phyloP scores from a whole-genome alignment of 2,329 filamentous ascomycete genomes.

The Thermoascus crustaceus region DNA sequence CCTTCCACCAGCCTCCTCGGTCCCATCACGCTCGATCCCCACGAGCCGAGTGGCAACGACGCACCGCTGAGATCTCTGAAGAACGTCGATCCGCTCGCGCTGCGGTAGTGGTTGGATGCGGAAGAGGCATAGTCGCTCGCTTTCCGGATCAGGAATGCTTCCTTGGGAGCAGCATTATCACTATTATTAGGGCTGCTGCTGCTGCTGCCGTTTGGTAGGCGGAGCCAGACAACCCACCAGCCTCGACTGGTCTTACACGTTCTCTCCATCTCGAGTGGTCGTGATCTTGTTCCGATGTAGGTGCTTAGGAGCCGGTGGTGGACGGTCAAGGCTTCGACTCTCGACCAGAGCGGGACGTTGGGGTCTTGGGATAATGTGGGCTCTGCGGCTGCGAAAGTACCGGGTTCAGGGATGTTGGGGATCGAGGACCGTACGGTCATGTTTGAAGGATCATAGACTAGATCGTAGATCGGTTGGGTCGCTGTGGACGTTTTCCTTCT shows the following conservation, averaged over 20 bases:
- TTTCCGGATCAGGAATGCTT: slow-evolving; percentile 41
- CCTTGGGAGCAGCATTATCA: slow-evolving; percentile 16
- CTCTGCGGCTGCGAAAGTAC: slow-evolving; percentile 19
- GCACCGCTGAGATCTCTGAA: slow-evolving; percentile 34
- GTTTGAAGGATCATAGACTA: slow-evolving; percentile 52
- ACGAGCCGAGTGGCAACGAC: slow-evolving; percentile 16
- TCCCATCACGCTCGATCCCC: slow-evolving; percentile 12
- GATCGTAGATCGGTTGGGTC: slow-evolving; percentile 47
- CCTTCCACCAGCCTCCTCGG: slow-evolving; percentile 36
- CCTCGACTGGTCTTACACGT: slow-evolving; percentile 56
- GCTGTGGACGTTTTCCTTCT: slow-evolving; percentile 21
- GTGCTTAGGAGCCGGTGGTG: slow-evolving; percentile 53
- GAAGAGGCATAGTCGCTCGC: slow-evolving; percentile 33
- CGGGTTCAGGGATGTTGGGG: slow-evolving; percentile 54
- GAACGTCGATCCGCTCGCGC: slow-evolving; percentile 25
- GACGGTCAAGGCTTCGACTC: slow-evolving; percentile 54
- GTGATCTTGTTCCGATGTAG: slow-evolving; percentile 43
- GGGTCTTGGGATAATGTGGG: slow-evolving; percentile 4
- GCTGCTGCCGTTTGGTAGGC: slow-evolving; percentile 30
- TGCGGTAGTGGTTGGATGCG: slow-evolving; percentile 24
- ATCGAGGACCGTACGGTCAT: slow-evolving; percentile 54
- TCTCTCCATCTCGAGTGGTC: slow-evolving; percentile 46
- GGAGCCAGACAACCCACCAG: slow-evolving; percentile 62
- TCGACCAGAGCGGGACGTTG: slow-evolving; percentile 35
- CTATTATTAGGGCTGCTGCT: slow-evolving; percentile 4